Base-by-base conservation (phyloP, 2,329 filamentous ascomycete species). In the Trichoderma sp. region DNA sequence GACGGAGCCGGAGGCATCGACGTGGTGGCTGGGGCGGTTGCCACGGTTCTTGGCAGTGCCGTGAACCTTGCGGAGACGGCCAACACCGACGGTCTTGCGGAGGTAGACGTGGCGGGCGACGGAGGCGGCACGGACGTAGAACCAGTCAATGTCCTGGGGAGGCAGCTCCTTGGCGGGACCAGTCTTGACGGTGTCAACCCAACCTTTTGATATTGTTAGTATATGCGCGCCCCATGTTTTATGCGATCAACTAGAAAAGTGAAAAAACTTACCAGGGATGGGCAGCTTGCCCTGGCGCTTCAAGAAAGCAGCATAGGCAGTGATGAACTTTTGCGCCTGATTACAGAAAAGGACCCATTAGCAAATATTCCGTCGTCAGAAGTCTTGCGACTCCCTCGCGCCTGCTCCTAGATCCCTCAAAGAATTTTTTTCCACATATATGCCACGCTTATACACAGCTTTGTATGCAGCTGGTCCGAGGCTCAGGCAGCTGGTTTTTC, bases 121-220 rank as follows among this genome's bases (percentile, higher is more conserved):
- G 81, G 96, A 92, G 83, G 97, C 97, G 83, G 96, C 95, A 85
- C 97, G 95, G 86, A 92, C 87, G 88, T 92, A 94, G 90, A 92
- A 97, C 97, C 97, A 99, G 92, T 99, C 97, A 86, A 95, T 94
- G 87, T 95, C 93, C 92, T 98, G 95, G 84, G 96, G 97, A 84
- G 96, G 96, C 83, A 99, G 94, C 91, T 99, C 97, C 89, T 98
- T 98, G 86, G 94, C 93, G 86, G 93, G 91, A 84, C 95, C 96
- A 82, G 96, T 98, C 94, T 99, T 99, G 90, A 98, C 97, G 85
- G 96, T 98, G 87, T 99, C 97, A 87, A 98, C 96, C 96, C 96
- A 98, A 90, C 95, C 95, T 97, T 77, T 3, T 6, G 5, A 14
- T 5, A 11, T 6, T 68, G 56, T 74, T 50, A 69, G 64, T 53